Percentiles rank a stretch among this genome's conserved stretches.
These are phyloP conservation scores for Pseudocercospora ulei DNA, from an alignment of 2,329 filamentous ascomycete genomes.

Conservation along the genomic window DNA sequence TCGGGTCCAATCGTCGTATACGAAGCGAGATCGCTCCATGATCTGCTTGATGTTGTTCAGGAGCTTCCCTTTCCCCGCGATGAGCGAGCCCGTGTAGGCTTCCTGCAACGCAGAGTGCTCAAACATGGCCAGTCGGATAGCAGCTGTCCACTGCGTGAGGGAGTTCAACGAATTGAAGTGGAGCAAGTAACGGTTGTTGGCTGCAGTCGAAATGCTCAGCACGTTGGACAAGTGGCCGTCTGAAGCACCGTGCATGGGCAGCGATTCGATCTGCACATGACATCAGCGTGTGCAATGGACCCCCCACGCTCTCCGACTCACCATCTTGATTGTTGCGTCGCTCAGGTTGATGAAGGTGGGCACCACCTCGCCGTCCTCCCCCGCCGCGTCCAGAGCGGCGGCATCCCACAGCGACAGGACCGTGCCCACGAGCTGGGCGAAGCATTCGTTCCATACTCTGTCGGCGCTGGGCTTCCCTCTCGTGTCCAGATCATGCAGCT, in stretches of 20 bases:
- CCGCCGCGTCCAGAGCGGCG: constrained; percentile 76
- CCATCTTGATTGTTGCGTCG: constrained; percentile 97
- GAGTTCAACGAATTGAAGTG: constrained; percentile 95
- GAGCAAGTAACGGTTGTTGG: constrained; percentile 85
- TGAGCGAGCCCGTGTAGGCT: constrained; percentile 88
- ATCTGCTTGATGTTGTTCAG: constrained; percentile 86
- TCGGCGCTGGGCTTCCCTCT: constrained; percentile 79
- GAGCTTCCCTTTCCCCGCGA: constrained; percentile 82
- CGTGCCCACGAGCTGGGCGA: constrained; percentile 90
- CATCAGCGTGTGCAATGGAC: constrained; percentile 9
- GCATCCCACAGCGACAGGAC: constrained; percentile 95
- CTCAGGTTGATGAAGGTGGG: constrained; percentile 94
- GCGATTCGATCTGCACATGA: constrained; percentile 49
- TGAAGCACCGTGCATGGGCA: constrained; percentile 68
- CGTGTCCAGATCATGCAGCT: constrained; percentile 86
- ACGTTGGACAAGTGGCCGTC: constrained; percentile 86
- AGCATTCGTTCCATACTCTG: constrained; percentile 90
- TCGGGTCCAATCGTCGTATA: constrained; percentile 83
- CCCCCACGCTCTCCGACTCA: constrained; percentile 34
- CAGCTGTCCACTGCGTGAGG: constrained; percentile 88
- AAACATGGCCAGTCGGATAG: constrained; percentile 85
- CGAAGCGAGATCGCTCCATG: constrained; percentile 68
- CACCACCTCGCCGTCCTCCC: constrained; percentile 71
- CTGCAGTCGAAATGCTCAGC: constrained; percentile 87
- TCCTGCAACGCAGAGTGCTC: constrained; percentile 90